A percentile compares a stretch with the other conserved stretches of the same genome.
Evolutionary conservation across 306 rosid species (phyloP).

Genomic region (Coriaria nepalensis): DNA sequence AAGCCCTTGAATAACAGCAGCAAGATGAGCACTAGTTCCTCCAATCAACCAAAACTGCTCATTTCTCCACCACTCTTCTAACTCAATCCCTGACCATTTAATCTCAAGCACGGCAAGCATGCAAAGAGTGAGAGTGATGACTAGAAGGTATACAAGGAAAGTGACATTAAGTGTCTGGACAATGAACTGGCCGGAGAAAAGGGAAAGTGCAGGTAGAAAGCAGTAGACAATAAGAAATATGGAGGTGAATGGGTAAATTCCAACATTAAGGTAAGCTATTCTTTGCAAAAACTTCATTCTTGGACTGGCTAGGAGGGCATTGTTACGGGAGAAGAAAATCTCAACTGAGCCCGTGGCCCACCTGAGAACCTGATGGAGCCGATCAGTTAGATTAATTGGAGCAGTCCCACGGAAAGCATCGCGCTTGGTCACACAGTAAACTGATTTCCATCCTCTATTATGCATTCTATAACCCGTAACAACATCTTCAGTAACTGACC

Average conservation of each 20-base stretch:
- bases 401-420: slow-evolving; percentile 97
- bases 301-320: slow-evolving; percentile 74
- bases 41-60: slow-evolving; percentile 98
- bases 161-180: slow-evolving; percentile 79
- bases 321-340: slow-evolving; percentile 92
- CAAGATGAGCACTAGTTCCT: slow-evolving; percentile 94
- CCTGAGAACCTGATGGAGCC: slow-evolving; percentile 88
- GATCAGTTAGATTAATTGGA: slow-evolving; percentile 86
- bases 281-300: slow-evolving; percentile 78
- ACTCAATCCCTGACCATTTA: slow-evolving; percentile 85
- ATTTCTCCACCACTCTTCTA: slow-evolving; percentile 98
- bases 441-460: slow-evolving; percentile 93
- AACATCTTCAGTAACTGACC: slow-evolving; percentile 95
- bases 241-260: slow-evolving; percentile 90
- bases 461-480: slow-evolving; percentile 97
- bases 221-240: slow-evolving; percentile 90
- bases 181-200: slow-evolving; percentile 91
- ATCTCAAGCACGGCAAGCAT: slow-evolving; percentile 88
- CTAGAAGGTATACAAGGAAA: slow-evolving; percentile 63
- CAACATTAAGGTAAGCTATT: slow-evolving; percentile 89
- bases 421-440: slow-evolving; percentile 87
- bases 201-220: slow-evolving; percentile 94
- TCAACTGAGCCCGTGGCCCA: slow-evolving; percentile 99
- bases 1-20: slow-evolving; percentile 90
- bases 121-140: slow-evolving; percentile 57